These are phyloP conservation scores for Hyphopichia pseudoburtonii DNA, from an alignment of 1,139 yeast species.

Conservation along the genomic window DNA sequence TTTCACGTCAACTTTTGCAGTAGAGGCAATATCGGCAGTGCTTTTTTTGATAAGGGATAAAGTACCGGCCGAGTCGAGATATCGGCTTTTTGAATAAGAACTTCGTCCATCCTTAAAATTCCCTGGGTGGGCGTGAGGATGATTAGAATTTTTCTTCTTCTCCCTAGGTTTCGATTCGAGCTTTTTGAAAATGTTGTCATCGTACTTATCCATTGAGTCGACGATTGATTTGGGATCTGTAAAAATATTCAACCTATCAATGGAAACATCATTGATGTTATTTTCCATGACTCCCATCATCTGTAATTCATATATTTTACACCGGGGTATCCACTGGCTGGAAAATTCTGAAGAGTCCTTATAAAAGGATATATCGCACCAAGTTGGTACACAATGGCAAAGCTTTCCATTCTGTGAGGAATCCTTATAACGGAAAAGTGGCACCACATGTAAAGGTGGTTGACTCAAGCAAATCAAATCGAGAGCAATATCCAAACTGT, in stretches of 20 bases:
- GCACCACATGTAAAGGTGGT: constrained; percentile 91
- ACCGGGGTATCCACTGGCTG: constrained; percentile 84
- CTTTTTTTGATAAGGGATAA: constrained; percentile 1
- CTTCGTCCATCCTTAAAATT: background rate
- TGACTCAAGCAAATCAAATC: constrained; percentile 87
- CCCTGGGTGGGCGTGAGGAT: background rate
- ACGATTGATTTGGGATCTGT: constrained; percentile 33
- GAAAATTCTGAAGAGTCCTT: constrained; percentile 49
- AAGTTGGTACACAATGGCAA: constrained; percentile 83
- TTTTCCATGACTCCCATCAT: constrained; percentile 99
- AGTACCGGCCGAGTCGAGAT: background rate
- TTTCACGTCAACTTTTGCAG: constrained; percentile 20
- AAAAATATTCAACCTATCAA: constrained; percentile 48
- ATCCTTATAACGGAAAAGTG: constrained; percentile 73
- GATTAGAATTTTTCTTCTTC: background rate
- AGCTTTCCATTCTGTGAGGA: constrained; percentile 45
- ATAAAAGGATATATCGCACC: constrained; percentile 94
- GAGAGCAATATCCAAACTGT: constrained; percentile 78
- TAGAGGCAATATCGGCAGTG: constrained; percentile 6
- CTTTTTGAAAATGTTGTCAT: constrained; percentile 45
- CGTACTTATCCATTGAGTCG: constrained; percentile 63
- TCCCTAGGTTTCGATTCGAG: constrained; percentile 5
- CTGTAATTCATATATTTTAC: constrained; percentile 91
- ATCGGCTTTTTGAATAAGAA: background rate
- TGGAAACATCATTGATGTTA: constrained; percentile 65